Conservation (phyloP, 129 eudicot genomes). For the Helianthus tuberosus region DNA sequence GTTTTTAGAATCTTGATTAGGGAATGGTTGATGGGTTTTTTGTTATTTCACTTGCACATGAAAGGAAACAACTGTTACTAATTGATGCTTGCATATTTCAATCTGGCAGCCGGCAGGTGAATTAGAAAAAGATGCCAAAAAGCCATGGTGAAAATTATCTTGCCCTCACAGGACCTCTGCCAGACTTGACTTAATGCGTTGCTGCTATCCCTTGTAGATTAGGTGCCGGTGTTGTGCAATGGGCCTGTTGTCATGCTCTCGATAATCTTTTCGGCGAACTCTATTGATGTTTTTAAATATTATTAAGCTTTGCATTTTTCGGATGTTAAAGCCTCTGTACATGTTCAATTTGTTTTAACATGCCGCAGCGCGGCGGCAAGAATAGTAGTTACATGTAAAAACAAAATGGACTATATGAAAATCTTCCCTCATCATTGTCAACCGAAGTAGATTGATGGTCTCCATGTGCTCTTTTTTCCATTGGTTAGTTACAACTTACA, state of each 20-base stretch:
- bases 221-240: not conserved
- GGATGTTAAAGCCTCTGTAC: too few species aligned
- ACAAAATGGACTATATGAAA: slow-evolving; percentile 19
- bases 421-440: slow-evolving; percentile 24
- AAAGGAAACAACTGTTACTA: too few species aligned
- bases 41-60: too few species aligned
- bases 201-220: slow-evolving; percentile 62
- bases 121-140: slow-evolving; percentile 74
- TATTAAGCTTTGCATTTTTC: too few species aligned
- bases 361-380: too few species aligned
- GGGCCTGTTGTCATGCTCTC: too few species aligned
- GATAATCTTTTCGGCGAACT: too few species aligned
- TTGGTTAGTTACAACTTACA: not conserved
- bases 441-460: slow-evolving; percentile 34
- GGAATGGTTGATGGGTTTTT: too few species aligned
- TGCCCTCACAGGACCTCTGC: slow-evolving; percentile 82
- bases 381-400: not conserved
- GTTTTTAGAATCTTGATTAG: too few species aligned
- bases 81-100: not conserved
- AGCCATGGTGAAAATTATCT: slow-evolving; percentile 65
- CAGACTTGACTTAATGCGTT: slow-evolving; percentile 67
- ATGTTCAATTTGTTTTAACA: too few species aligned
- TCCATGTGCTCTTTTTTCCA: slow-evolving; percentile 26
- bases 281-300: too few species aligned
- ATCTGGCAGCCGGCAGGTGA: slow-evolving; percentile 40